phyloP scores from a whole-genome alignment of 148 eudicot species.

The Amaranthus palmeri region DNA sequence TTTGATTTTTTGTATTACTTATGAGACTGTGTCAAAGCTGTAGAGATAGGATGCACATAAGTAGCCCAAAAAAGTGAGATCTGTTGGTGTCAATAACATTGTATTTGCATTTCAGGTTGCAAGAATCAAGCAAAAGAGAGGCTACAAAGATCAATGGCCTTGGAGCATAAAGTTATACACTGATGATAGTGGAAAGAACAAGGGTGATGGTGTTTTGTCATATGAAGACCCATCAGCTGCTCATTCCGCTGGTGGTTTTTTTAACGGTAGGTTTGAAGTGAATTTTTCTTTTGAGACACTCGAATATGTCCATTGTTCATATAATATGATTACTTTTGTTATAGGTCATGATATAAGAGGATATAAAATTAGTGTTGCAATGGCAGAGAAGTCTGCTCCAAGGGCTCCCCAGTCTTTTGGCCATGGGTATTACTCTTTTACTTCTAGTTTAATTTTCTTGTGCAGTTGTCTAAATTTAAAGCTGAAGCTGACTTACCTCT shows the following conservation, averaged over 20 bases:
- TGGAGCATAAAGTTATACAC: slow-evolving; percentile 84
- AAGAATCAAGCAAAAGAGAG: slow-evolving; percentile 89
- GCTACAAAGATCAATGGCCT: slow-evolving; percentile 98
- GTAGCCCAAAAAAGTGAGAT: neutral
- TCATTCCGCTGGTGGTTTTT: slow-evolving; percentile 85
- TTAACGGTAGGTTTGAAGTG: slow-evolving; percentile 42
- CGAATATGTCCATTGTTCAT: neutral
- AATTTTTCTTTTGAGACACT: neutral
- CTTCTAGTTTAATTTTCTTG: neutral
- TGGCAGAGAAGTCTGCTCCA: slow-evolving; percentile 95
- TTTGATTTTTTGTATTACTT: neutral
- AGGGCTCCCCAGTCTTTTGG: slow-evolving; percentile 54
- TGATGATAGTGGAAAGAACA: slow-evolving; percentile 86
- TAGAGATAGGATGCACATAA: neutral
- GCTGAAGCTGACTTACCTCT: too few species aligned
- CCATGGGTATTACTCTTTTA: slow-evolving; percentile 40
- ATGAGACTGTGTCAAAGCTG: neutral
- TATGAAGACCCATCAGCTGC: slow-evolving; percentile 98
- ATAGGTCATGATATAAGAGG: slow-evolving; percentile 79
- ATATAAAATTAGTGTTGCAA: slow-evolving; percentile 66
- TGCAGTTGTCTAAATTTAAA: neutral
- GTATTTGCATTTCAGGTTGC: slow-evolving; percentile 52
- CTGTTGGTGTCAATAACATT: neutral
- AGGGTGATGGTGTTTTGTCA: slow-evolving; percentile 85
- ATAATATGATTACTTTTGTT: slow-evolving; percentile 14